Base-by-base conservation (phyloP, 306 rosid species). In the Quercus variabilis region DNA sequence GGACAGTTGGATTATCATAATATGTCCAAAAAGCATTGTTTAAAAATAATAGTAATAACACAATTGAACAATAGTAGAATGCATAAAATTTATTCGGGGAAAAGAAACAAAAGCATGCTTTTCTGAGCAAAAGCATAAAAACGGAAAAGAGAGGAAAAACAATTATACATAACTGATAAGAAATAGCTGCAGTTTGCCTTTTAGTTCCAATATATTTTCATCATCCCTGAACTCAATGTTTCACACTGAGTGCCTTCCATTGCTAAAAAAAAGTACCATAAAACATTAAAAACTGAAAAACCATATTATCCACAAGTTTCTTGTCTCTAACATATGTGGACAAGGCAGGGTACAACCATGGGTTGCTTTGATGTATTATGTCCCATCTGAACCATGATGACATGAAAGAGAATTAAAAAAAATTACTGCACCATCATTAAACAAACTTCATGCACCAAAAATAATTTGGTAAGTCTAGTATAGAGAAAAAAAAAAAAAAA, bases 201-300 rank as follows among this genome's bases (percentile, higher is more conserved):
- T 84, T 65, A 92, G 74, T 80, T 92, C 94, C 62, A 95, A 86
- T 64, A 86, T 62, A 82, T 95, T 97, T n/a, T 81, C 71, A 11
- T 91, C 97, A 74, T 88, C 93, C 83, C 82, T 92, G 90, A 92
- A 91, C 81, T 81, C 94, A 82, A 92, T 83, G 86, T 72, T 92
- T 97, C 97, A 94, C 33, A 89, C 68, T 9, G 97, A 92, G 52
- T 91, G 92, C 99, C 99, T 95, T 71, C 99, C 99, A 23, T 41
- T 41, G 46, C 46, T 41, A 41, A 41, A 41, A 41, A 35, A 8
- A 41, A 8, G 46, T 41, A 41, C 41, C 70, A 79, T 17, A 84
- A 76, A 78, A 79, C 58, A 23, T 28, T 49, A 38, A 73, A 69
- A 73, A 70, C 51, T 64, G n/a, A 71, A 78, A 67, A 43, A 18